Base-by-base conservation (phyloP, 148 eudicot genomes). In the Chenopodium album region DNA sequence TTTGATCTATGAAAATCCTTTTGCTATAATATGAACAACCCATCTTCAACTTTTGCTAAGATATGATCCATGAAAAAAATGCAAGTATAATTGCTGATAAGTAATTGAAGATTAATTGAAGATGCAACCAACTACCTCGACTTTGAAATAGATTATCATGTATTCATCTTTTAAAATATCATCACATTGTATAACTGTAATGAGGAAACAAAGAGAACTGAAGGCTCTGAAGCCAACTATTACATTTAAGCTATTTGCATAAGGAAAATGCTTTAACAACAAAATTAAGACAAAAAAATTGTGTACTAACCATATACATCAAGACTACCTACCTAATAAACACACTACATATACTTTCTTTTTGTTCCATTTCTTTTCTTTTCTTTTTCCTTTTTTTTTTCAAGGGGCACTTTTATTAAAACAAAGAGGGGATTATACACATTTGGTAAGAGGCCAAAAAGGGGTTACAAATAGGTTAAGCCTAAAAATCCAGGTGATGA, bases 361-460 rank as follows among this genome's bases (percentile, higher is more conserved):
- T 69, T 80, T 34, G 37, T 65, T 79, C 75, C n/a, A 14, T 74
- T 67, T 80, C 46, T 46, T 83, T 83, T 79, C 23, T 50, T 3
- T 70, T 78, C 52, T 29, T 80, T 34, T 81, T 75, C 1, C 2
- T 31, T 31, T 31, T 31, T 67, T 34, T 3, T 34, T 34, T 34
- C 52, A 64, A 63, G 22, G 44, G 14, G 73, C 28, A 31, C 32
- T 22, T 44, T 72, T 73, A 78, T 50, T 64, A 54, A 75, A 69
- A 69, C 73, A 67, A 68, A 75, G 20, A 81, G 22, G 32, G 31
- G 75, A 13, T 69, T 85, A 71, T 80, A 72, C 87, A 85, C 68
- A 81, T 74, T 71, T 73, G 76, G 87, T 84, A 77, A 63, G 69
- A 52, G 78, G 80, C 70, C 86, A 78, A 85, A 78, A 81, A 85